Evolutionary conservation across 2,329 filamentous ascomycete species (phyloP).

Genomic region (Fusarium fracticaudum): DNA sequence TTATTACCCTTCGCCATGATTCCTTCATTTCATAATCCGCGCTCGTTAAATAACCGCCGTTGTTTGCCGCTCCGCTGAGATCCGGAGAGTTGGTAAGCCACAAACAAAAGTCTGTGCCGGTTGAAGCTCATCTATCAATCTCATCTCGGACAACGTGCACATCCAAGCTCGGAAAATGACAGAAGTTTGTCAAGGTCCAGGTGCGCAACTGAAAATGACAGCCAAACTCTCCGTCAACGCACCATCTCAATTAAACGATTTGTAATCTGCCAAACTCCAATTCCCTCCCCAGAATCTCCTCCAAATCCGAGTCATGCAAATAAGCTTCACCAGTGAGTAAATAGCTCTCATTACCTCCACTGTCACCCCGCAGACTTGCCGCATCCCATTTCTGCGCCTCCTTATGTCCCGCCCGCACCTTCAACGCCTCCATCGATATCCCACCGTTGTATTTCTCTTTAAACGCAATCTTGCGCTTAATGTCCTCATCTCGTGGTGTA

Average conservation of each 20-base stretch:
- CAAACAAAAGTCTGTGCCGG: background rate
- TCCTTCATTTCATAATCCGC: background rate
- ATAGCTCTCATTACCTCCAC: background rate
- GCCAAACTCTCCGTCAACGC: background rate
- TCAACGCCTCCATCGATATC: background rate
- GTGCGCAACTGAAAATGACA: background rate
- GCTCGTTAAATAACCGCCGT: background rate
- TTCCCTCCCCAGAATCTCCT: fast-evolving
- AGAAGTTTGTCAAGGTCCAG: background rate
- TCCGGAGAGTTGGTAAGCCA: background rate
- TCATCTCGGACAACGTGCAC: background rate
- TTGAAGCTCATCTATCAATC: background rate
- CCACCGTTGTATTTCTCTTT: background rate
- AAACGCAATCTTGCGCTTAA: background rate
- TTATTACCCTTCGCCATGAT: background rate
- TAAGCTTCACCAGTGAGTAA: background rate
- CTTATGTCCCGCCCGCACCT: background rate
- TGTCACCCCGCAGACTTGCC: background rate
- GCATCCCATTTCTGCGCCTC: background rate
- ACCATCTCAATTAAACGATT: background rate
- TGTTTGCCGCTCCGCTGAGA: background rate
- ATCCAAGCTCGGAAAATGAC: background rate
- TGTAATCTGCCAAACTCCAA: background rate
- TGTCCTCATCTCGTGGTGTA: background rate
- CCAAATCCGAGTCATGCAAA: background rate